Evolutionary conservation across 2,329 filamentous ascomycete species (phyloP).

Genomic region (Exophiala lecanii-corni): DNA sequence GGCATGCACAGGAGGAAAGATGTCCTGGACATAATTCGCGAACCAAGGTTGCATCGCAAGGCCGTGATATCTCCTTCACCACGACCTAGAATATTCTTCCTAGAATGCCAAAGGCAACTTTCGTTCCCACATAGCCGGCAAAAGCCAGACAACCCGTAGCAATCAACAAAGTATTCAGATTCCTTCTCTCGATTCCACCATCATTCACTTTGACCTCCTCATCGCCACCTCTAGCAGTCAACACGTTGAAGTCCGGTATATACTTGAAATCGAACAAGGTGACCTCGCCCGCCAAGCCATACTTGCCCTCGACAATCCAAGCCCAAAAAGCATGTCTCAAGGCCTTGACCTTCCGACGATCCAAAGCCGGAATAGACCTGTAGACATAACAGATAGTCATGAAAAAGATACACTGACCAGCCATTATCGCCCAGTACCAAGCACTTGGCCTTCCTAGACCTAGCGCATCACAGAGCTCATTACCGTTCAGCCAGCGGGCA

Average conservation of each 20-base stretch:
- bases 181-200: constrained; percentile 22
- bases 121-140: constrained; percentile 16
- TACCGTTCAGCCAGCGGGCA: constrained; percentile 66
- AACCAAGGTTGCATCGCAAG: too few species aligned
- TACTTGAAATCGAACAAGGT: constrained; percentile 69
- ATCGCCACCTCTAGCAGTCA: constrained; percentile 33
- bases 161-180: constrained; percentile 23
- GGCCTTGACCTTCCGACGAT: constrained; percentile 49
- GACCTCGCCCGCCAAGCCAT: constrained; percentile 56
- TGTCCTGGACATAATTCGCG: too few species aligned
- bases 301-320: constrained; percentile 59
- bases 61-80: too few species aligned
- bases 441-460: constrained; percentile 52
- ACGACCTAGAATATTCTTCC: constrained; percentile 9
- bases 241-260: constrained; percentile 52
- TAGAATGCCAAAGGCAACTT: constrained; percentile 7
- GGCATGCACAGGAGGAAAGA: too few species aligned
- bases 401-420: constrained; percentile 64
- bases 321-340: constrained; percentile 53
- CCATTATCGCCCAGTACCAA: constrained; percentile 58
- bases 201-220: constrained; percentile 37
- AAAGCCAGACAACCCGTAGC: constrained; percentile 12
- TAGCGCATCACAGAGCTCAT: constrained; percentile 56
- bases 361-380: constrained; percentile 44
- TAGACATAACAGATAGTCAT: constrained; percentile 45